A percentile compares a stretch with the other conserved stretches of the same genome.
These are phyloP conservation scores for Yamadazyma diospyri DNA, from an alignment of 1,139 yeast genomes.

Conservation along the genomic window DNA sequence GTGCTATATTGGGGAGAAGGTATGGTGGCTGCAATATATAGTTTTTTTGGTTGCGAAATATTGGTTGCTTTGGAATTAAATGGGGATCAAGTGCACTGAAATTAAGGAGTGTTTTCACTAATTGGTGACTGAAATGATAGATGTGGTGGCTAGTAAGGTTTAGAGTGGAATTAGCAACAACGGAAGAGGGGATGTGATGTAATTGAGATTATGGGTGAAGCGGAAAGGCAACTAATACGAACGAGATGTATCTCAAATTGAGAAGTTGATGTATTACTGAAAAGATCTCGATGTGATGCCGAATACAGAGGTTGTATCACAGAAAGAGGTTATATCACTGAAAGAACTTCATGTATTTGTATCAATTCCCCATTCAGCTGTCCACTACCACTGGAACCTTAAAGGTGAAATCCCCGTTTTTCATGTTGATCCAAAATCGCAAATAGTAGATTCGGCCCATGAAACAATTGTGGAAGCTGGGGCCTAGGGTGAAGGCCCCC, in stretches of 20 bases:
- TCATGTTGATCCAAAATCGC: constrained; percentile 25
- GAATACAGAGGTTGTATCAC: too few relatives aligned
- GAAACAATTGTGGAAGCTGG: constrained; percentile 39
- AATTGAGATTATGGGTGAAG: too few relatives aligned
- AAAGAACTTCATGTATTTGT: too few relatives aligned
- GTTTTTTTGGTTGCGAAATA: constrained; percentile 9
- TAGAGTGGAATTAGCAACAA: too few relatives aligned
- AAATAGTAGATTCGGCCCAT: constrained; percentile 35
- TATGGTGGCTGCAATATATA: constrained; percentile 5
- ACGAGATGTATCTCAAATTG: too few relatives aligned
- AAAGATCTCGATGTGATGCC: too few relatives aligned
- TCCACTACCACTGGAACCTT: constrained; percentile 7
- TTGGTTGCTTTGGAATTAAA: constrained; percentile 8
- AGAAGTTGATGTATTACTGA: too few relatives aligned
- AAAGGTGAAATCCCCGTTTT: constrained; percentile 17
- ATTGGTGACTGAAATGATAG: background rate
- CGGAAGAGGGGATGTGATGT: too few relatives aligned
- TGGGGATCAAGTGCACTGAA: background rate
- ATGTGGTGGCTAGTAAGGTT: background rate
- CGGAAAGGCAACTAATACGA: too few relatives aligned
- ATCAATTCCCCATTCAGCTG: too few relatives aligned
- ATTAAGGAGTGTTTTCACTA: too few relatives aligned
- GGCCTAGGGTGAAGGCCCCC: constrained; percentile 28
- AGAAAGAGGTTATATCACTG: too few relatives aligned
- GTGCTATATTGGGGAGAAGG: background rate